phyloP scores from a whole-genome alignment of 2,329 filamentous ascomycete species.

The Exophiala sp. region DNA sequence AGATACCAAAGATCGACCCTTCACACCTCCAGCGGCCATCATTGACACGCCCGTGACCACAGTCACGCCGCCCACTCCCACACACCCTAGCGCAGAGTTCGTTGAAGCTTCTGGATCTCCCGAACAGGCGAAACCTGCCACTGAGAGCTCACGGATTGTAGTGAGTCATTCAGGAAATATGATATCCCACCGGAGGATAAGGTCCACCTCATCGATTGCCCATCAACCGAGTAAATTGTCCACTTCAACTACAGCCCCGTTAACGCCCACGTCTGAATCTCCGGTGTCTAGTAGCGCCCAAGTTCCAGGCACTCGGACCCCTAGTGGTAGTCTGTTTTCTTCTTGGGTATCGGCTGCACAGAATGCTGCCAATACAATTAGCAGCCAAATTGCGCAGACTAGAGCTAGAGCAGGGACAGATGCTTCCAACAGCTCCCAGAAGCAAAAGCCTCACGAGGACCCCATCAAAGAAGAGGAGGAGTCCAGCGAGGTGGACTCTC shows the following conservation, averaged over 20 bases:
- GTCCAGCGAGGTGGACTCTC: constrained; percentile 36
- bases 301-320: constrained; percentile 15
- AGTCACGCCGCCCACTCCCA: constrained; percentile 63
- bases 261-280: constrained; percentile 73
- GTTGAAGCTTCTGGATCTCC: constrained; percentile 31
- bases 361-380: constrained; percentile 80
- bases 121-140: constrained; percentile 32
- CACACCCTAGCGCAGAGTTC: constrained; percentile 37
- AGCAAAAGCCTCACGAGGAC: constrained; percentile 30
- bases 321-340: constrained; percentile 69
- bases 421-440: constrained; percentile 31
- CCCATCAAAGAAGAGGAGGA: constrained; percentile 31
- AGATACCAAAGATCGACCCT: constrained; percentile 13
- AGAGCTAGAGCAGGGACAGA: constrained; percentile 39
- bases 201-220: constrained; percentile 51
- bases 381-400: constrained; percentile 57
- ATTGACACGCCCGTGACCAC: constrained; percentile 51
- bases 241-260: constrained; percentile 65
- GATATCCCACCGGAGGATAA: constrained; percentile 66
- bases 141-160: constrained; percentile 45
- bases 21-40: constrained; percentile 30
- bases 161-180: constrained; percentile 65
- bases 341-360: constrained; percentile 90
- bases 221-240: constrained; percentile 82
- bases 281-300: constrained; percentile 28